Conservation (phyloP, 2,329 filamentous ascomycete genomes). For the Monilinia fructigena region DNA sequence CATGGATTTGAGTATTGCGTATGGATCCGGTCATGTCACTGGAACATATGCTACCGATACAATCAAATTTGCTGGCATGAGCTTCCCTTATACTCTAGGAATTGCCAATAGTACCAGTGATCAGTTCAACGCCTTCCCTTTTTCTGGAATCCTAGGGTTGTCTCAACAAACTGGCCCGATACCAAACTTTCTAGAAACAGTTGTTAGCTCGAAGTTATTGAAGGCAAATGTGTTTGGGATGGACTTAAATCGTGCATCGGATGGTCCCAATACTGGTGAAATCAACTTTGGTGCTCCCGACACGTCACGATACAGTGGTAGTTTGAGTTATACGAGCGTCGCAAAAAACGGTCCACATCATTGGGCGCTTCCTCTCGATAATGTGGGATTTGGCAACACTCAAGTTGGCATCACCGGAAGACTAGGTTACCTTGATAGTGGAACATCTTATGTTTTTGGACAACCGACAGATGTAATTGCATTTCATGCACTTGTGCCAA, state of each 20-base stretch:
- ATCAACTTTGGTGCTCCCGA: conserved; percentile 75
- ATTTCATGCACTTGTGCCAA: conserved; percentile 67
- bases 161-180: conserved; percentile 57
- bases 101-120: conserved; percentile 68
- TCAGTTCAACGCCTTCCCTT: conserved; percentile 75
- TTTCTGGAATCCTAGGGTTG: conserved; percentile 84
- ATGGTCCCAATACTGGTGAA: conserved; percentile 69
- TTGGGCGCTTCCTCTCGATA: conserved; percentile 73
- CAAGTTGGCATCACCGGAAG: conserved; percentile 49
- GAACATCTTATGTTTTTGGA: conserved; percentile 76
- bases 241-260: conserved; percentile 64
- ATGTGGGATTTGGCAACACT: conserved; percentile 61
- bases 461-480: conserved; percentile 63
- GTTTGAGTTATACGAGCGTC: conserved; percentile 64
- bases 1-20: conserved; percentile 63
- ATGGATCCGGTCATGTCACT: conserved; percentile 73
- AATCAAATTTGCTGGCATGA: conserved; percentile 64
- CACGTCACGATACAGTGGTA: conserved; percentile 62
- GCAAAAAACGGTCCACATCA: conserved; percentile 48
- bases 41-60: conserved; percentile 67
- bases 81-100: conserved; percentile 66
- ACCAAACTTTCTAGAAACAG: conserved; percentile 65
- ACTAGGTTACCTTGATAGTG: conserved; percentile 76
- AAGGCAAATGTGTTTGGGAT: conserved; percentile 68
- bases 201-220: conserved; percentile 58